Evolutionary conservation across 2,329 filamentous ascomycete genomes (phyloP), one percentile per base, ranked within the genome.

Genomic region (Metarhizium anisopliae): DNA sequence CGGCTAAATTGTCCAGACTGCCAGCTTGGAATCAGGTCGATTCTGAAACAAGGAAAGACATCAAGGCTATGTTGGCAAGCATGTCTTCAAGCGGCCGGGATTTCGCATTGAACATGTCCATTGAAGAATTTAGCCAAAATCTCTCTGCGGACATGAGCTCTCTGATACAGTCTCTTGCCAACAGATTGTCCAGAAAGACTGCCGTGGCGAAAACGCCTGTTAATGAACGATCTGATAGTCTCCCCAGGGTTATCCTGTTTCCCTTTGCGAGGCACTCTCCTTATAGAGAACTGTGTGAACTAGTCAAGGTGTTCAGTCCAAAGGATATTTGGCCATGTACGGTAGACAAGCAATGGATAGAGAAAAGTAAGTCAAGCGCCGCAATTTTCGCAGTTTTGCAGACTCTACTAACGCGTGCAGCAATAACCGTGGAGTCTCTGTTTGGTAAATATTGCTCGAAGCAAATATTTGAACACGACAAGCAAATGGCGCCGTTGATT

Each of bases 201-300:
- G 8, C 8, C 5, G 38, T 14, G 7, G 8, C 16, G 2, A 30
- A 16, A 18, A n/a, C 18, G 8, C 42, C 35, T 11, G n/a, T 36
- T 6, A 38, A 18, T 3, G 16, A 14, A 1, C 51, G 53, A 6
- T 61, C n/a, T 38, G 50, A 47, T 35, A 60, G 2, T 0, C 64
- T 81, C 2, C 71, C 77, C 0, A 71, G 62, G 13, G 64, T 64
- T 0, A 81, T 85, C 3, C 72, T 67, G 0, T 96, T 96, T 61
- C 89, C 92, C 0, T 96, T 92, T 65, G 93, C 93, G 0, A 82
- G 93, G 1, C 93, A 97, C 68, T 95, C 93, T 0, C 95, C 90
- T 0, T 93, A 94, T 58, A 74, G 77, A 0, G 93, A 96, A 67
- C 78, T 95, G 2, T 87, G 89, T 59, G 72, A 83, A 54, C 72